Evolutionary conservation across 1,284 basidiomycete species (phyloP).

Genomic region (Acaromyces ingoldii): DNA sequence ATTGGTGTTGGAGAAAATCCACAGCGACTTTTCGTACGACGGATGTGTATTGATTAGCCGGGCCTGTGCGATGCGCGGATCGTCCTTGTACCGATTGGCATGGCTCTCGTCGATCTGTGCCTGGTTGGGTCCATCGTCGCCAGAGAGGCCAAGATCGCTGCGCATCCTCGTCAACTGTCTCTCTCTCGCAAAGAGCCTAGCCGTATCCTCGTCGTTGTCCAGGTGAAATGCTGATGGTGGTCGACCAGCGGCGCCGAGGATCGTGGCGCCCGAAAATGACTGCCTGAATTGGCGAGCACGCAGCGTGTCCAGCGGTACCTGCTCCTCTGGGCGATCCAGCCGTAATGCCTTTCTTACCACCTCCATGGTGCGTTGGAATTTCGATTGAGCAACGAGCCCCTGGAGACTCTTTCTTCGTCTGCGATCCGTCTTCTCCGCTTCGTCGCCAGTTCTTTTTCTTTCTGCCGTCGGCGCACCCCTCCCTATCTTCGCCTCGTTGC

Average conservation of each 20-base stretch:
- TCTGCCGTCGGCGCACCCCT: neutral
- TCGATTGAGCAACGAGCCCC: slow-evolving; percentile 7
- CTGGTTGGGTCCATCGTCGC: slow-evolving; percentile 13
- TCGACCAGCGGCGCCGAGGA: slow-evolving; percentile 11
- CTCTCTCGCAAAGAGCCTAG: slow-evolving; percentile 58
- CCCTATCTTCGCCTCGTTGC: slow-evolving; percentile 55
- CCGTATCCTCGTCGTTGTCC: slow-evolving; percentile 26
- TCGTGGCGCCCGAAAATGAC: slow-evolving; percentile 28
- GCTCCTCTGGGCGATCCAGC: slow-evolving; percentile 60
- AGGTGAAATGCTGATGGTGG: neutral
- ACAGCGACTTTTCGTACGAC: slow-evolving; percentile 83
- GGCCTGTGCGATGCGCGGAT: slow-evolving; percentile 73
- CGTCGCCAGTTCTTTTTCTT: neutral
- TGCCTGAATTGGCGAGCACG: slow-evolving; percentile 29
- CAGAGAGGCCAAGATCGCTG: slow-evolving; percentile 36
- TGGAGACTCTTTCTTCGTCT: slow-evolving; percentile 5
- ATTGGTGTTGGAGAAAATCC: slow-evolving; percentile 80
- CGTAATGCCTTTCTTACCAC: slow-evolving; percentile 33
- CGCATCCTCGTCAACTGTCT: slow-evolving; percentile 59
- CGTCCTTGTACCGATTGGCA: slow-evolving; percentile 55
- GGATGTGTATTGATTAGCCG: slow-evolving; percentile 87
- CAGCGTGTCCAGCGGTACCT: slow-evolving; percentile 60
- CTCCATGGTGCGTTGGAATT: slow-evolving; percentile 22
- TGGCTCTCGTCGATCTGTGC: slow-evolving; percentile 28
- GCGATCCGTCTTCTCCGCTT: slow-evolving; percentile 9